A percentile compares a stretch with the other conserved stretches of the same genome.
Conservation (phyloP, 768 basidiomycete species). For the Mycena pura region DNA sequence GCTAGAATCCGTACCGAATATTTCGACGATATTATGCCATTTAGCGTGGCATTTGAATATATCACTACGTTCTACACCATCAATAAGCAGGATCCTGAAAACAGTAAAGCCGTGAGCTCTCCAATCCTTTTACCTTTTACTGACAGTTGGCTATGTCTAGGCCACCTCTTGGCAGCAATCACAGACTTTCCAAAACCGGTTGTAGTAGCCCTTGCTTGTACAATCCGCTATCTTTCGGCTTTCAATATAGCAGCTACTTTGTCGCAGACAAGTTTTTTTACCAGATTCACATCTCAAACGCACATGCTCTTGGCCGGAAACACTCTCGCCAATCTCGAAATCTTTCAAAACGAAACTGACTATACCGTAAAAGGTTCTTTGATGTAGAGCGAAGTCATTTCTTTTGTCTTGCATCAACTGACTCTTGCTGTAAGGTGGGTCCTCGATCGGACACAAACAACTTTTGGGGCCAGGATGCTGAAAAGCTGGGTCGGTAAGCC, state of each 20-base stretch:
- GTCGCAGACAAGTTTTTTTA: slow-evolving; percentile 78
- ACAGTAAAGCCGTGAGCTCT: slow-evolving; percentile 36
- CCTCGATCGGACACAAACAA: slow-evolving; percentile 86
- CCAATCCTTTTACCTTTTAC: background rate
- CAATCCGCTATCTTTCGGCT: slow-evolving; percentile 69
- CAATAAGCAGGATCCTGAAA: slow-evolving; percentile 35
- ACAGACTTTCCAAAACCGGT: slow-evolving; percentile 74
- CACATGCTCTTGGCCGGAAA: slow-evolving; percentile 92
- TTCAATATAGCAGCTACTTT: slow-evolving; percentile 86
- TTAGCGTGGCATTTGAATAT: slow-evolving; percentile 72
- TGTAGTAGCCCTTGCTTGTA: slow-evolving; percentile 74
- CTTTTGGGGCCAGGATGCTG: slow-evolving; percentile 86
- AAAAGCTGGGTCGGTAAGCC: slow-evolving; percentile 89
- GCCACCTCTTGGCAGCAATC: slow-evolving; percentile 64
- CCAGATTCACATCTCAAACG: slow-evolving; percentile 72
- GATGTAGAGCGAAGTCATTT: slow-evolving; percentile 44
- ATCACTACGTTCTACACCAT: slow-evolving; percentile 65
- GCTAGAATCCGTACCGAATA: slow-evolving; percentile 68
- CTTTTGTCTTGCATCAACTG: background rate
- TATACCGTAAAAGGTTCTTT: slow-evolving; percentile 75
- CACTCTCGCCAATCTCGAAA: slow-evolving; percentile 88
- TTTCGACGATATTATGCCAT: slow-evolving; percentile 59
- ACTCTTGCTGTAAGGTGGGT: slow-evolving; percentile 48
- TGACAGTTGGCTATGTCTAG: slow-evolving; percentile 41
- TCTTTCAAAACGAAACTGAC: slow-evolving; percentile 92